Percentiles rank a stretch among this genome's conserved stretches.
Conservation (phyloP, 331 rosid species). For the Pyracantha coccinea region DNA sequence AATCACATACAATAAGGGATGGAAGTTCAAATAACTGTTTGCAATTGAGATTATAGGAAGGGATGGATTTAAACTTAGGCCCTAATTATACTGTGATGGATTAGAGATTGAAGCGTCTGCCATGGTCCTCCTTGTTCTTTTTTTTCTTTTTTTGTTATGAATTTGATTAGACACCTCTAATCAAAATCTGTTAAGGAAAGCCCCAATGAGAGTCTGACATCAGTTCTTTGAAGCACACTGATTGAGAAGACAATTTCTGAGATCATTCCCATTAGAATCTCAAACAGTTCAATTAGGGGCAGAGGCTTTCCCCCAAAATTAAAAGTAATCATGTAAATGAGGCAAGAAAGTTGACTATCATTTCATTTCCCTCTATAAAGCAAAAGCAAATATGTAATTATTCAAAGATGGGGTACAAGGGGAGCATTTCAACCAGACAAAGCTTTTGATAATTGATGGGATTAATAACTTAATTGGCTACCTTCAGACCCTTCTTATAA, state of each 20-base stretch:
- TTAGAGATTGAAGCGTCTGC: conserved; percentile 30
- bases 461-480: conserved; percentile 15
- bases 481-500: conserved; percentile 23
- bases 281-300: conserved; percentile 38
- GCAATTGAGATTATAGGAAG: neutral
- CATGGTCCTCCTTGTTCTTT: conserved; percentile 3
- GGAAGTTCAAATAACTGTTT: neutral
- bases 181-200: conserved; percentile 32
- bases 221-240: conserved; percentile 20
- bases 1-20: neutral
- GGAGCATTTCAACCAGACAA: conserved; percentile 67
- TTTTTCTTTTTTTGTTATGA: neutral
- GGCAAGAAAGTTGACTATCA: conserved; percentile 72
- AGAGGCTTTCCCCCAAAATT: conserved; percentile 46
- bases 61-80: conserved; percentile 19
- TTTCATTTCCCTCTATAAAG: conserved; percentile 60
- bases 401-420: conserved; percentile 54
- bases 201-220: conserved; percentile 3
- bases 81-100: conserved; percentile 21
- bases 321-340: conserved; percentile 47
- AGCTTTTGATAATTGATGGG: conserved; percentile 53
- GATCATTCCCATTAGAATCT: conserved; percentile 40
- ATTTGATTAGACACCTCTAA: conserved; percentile 20
- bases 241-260: conserved; percentile 30
- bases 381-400: conserved; percentile 77